Evolutionary conservation across 116 monocot species (phyloP), one percentile per base, ranked within the genome.

Genomic region (Cymodocea nodosa): DNA sequence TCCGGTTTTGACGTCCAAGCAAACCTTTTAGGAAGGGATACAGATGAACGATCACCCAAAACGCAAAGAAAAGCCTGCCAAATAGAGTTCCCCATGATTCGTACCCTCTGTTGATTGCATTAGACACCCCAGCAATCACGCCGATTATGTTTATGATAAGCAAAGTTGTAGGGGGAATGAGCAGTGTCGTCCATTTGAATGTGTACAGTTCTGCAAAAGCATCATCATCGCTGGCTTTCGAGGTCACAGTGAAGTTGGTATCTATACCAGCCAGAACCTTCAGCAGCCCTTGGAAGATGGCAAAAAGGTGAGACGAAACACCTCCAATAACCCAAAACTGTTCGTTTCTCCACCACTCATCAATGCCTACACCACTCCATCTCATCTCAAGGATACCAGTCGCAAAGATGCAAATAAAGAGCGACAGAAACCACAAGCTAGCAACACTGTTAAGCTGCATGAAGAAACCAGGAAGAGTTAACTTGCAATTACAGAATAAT

Each of bases 311-410:
- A 2, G 92, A 75, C 15, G 92, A 92, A 37, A 92, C 87, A 48
- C 92, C 92, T 69, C 92, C 92, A 61, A 92, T 92, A 50, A 92
- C 92, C 92, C 92, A 92, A 75, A 92, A 92, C 66, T 92, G 92
- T 65, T 92, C 92, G 59, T 92, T 92, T 68, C 92, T 87, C 92
- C 92, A 92, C 92, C 92, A 92, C 56, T 87, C 92, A 64, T 83
- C 85, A 25, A 92, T 78, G 40, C 80, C 87, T 5, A 87, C 76
- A 23, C 92, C 92, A 75, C 92, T 87, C 92, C 92, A 92, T 75
- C 92, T 84, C 92, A 92, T 92, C 75, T 92, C 92, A 50, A 92
- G 81, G 15, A 92, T 92, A 64, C 92, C 75, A 22, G 92, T 92
- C 0, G 83, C 82, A 58, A 92, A 87, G 49, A 92, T 92, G 53